Conservation (phyloP, 306 rosid genomes). For the Citrullus colocynthis region DNA sequence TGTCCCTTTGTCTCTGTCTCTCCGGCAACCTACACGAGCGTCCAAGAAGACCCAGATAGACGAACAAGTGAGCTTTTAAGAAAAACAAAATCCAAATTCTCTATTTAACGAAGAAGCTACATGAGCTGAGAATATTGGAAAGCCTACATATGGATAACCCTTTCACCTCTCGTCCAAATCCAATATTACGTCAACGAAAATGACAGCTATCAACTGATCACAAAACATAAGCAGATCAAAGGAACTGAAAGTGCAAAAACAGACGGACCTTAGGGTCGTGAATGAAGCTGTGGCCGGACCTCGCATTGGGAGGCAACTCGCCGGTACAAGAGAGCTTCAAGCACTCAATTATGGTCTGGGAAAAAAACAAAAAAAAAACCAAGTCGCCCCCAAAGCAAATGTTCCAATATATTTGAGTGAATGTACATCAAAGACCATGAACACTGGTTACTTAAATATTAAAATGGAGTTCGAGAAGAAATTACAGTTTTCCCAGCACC, state of each 20-base stretch:
- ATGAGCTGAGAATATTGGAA: not conserved
- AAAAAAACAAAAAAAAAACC: not conserved
- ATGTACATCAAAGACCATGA: not conserved
- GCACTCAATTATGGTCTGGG: conserved; percentile 78
- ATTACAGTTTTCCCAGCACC: conserved; percentile 88
- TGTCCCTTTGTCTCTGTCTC: conserved; percentile 97
- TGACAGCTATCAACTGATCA: too few species aligned
- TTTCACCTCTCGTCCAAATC: not conserved
- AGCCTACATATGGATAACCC: not conserved
- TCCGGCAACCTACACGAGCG: conserved; percentile 50
- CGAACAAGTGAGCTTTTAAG: not conserved
- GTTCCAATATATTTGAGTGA: not conserved
- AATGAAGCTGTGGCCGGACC: conserved; percentile 97
- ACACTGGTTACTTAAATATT: not conserved
- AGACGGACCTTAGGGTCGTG: conserved; percentile 84
- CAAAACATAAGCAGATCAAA: too few species aligned
- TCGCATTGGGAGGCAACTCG: conserved; percentile 88
- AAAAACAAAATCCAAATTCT: not conserved
- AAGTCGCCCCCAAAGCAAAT: not conserved
- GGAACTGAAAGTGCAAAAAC: not conserved
- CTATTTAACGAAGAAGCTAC: not conserved
- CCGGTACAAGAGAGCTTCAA: conserved; percentile 97
- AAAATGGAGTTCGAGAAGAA: not conserved
- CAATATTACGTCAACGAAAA: too few species aligned
- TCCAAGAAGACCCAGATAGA: not conserved